Percentiles rank a stretch among this genome's conserved stretches.
Evolutionary conservation across 805 yeast genomes (phyloP).

Genomic region (Saccharomycopsis sp.): DNA sequence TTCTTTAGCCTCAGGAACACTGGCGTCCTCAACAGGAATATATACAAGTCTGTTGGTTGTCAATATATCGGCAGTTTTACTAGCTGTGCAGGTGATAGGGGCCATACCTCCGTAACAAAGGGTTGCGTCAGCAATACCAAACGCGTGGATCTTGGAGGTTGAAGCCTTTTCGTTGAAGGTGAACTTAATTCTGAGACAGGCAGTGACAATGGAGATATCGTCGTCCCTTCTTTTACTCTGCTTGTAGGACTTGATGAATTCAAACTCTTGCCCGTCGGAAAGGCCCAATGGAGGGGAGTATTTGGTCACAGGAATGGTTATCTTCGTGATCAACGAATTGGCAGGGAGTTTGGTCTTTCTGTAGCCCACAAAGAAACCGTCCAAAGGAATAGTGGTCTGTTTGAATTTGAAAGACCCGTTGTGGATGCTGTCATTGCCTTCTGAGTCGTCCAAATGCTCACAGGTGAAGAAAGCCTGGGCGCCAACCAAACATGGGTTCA

Average conservation of each 20-base stretch:
- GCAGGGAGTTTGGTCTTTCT: slow-evolving; percentile 35
- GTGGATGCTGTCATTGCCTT: slow-evolving; percentile 22
- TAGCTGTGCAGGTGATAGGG: slow-evolving; percentile 37
- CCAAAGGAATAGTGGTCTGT: slow-evolving; percentile 29
- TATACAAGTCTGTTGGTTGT: slow-evolving; percentile 21
- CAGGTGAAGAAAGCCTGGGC: slow-evolving; percentile 35
- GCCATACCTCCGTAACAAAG: slow-evolving; percentile 44
- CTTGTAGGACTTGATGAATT: slow-evolving; percentile 35
- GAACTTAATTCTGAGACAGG: slow-evolving; percentile 31
- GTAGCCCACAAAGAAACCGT: slow-evolving; percentile 38
- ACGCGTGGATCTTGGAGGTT: slow-evolving; percentile 8
- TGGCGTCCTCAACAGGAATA: slow-evolving; percentile 5
- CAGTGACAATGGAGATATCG: slow-evolving; percentile 43
- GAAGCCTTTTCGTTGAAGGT: slow-evolving; percentile 20
- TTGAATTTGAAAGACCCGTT: slow-evolving; percentile 20
- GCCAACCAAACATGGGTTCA: slow-evolving; percentile 40
- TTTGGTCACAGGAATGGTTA: slow-evolving; percentile 36
- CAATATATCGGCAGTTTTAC: slow-evolving; percentile 25
- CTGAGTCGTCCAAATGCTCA: slow-evolving; percentile 24
- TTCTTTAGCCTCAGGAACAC: slow-evolving; percentile 2
- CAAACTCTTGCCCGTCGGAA: slow-evolving; percentile 23
- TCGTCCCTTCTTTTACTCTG: slow-evolving; percentile 45
- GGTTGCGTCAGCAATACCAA: slow-evolving; percentile 22
- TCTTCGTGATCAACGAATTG: slow-evolving; percentile 30
- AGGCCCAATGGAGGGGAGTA: not conserved